Conservation (phyloP, 352 stramenopile species). For the Blastocystis hominis region DNA sequence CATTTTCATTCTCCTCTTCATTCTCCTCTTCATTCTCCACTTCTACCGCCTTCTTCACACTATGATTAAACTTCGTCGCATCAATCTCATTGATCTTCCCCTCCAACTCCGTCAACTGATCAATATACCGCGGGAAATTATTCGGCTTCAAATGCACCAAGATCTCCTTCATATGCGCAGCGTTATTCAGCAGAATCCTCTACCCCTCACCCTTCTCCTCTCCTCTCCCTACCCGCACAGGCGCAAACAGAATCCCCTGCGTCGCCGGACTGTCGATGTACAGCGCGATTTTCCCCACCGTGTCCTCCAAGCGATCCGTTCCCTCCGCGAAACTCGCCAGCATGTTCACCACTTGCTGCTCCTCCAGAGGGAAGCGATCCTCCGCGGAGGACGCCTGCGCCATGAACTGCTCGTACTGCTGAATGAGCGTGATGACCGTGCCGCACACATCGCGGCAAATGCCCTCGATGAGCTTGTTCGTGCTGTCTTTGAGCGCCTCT, state of each 20-base stretch:
- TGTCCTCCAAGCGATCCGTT: neutral
- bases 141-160: slow-evolving; percentile 40
- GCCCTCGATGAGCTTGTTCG: slow-evolving; percentile 4
- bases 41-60: neutral
- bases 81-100: slow-evolving; percentile 12
- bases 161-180: slow-evolving; percentile 40
- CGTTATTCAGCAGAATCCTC: slow-evolving; percentile 23
- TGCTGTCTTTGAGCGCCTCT: neutral
- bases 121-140: slow-evolving; percentile 44
- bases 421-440: neutral
- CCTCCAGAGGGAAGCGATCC: slow-evolving; percentile 11
- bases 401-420: slow-evolving; percentile 46
- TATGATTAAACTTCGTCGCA: slow-evolving; percentile 37
- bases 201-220: neutral
- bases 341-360: slow-evolving; percentile 36
- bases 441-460: neutral
- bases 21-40: neutral
- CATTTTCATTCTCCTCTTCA: neutral
- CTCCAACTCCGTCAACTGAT: slow-evolving; percentile 25
- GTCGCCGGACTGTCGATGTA: slow-evolving; percentile 50
- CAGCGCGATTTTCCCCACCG: slow-evolving; percentile 35
- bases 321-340: slow-evolving; percentile 7
- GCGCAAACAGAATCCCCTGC: slow-evolving; percentile 44
- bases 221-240: neutral
- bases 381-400: neutral